Percentiles rank a stretch among this genome's conserved stretches.
Conservation (phyloP, 495 filamentous ascomycete genomes). For the Neurospora sp. region DNA sequence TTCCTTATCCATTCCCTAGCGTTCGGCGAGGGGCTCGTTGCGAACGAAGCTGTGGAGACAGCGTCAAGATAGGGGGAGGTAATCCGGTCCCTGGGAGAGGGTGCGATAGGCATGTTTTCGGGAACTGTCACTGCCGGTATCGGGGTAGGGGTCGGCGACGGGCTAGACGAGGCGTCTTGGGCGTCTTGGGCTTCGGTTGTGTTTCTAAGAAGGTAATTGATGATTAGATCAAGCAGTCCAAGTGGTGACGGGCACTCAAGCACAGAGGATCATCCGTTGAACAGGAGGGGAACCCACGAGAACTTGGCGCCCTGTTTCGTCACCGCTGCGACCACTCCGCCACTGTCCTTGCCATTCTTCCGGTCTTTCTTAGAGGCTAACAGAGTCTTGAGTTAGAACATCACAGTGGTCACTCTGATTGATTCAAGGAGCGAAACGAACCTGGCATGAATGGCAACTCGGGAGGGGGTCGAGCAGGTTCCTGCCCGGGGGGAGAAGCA, state of each 20-base stretch:
- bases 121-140: neutral
- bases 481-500: constrained; percentile 21
- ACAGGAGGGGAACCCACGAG: constrained; percentile 26
- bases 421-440: constrained; percentile 15
- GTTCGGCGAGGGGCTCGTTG: constrained; percentile 36
- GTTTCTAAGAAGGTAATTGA: constrained; percentile 10
- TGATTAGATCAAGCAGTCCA: neutral
- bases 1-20: constrained; percentile 45
- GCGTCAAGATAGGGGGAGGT: constrained; percentile 35
- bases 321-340: constrained; percentile 42
- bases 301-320: constrained; percentile 42
- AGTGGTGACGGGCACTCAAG: neutral
- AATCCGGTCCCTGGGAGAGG: constrained; percentile 12
- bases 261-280: neutral
- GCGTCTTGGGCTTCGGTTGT: constrained; percentile 19
- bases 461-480: constrained; percentile 22
- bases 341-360: constrained; percentile 42
- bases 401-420: neutral
- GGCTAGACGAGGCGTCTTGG: constrained; percentile 22
- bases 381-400: neutral
- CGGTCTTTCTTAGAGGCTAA: constrained; percentile 39
- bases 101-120: neutral
- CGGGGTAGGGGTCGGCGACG: constrained; percentile 25
- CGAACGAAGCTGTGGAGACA: constrained; percentile 33
- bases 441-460: constrained; percentile 36